Evolutionary conservation across 2,329 filamentous ascomycete species (phyloP), one percentile per base, ranked within the genome.

Genomic region (Zasmidium cellare): DNA sequence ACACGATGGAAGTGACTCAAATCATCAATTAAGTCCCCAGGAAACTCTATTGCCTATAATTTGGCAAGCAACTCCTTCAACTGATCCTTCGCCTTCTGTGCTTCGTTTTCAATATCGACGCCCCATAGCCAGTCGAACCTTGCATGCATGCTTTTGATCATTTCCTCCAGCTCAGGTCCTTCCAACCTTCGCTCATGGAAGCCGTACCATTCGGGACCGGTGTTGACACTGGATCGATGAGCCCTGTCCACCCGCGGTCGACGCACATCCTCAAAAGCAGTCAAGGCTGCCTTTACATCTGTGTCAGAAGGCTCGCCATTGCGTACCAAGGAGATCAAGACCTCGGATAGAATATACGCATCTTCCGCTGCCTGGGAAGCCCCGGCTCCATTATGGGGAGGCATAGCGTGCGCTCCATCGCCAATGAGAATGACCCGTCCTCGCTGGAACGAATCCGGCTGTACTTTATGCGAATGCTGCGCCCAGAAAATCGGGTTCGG

Each of bases 301-400:
- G 53, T 18, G 24, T 24, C 25, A 45, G 11, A 24, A 14, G 35
- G 46, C 16, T 3, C 16, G 20, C 12, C 22, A 18, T 45, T 31
- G 12, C 16, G 3, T 5, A 41, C 35, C 35, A 41, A 41, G 16
- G 12, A 3, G 20, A 22, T 41, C 3, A 69, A 54, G 2, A 65
- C 61, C 45, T 68, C 66, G 1, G 65, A 61, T 2, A 69, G 49
- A 0, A 80, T 71, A 24, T 81, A 76, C 0, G 77, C 78, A 61
- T 86, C 84, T 68, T 86, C 83, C 54, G 85, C 77, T 9, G 82
- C 83, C 65, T 82, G 79, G 2, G 80, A 80, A 1, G 83, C 83
- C 5, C 83, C 83, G 0, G 82, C 77, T 1, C 83, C 86, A 68
- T 89, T 86, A 67, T 89, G 82, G 1, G 86, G 86, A 79, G 88